Evolutionary conservation across 2,329 filamentous ascomycete species (phyloP).

Genomic region (Coniochaeta sp.): DNA sequence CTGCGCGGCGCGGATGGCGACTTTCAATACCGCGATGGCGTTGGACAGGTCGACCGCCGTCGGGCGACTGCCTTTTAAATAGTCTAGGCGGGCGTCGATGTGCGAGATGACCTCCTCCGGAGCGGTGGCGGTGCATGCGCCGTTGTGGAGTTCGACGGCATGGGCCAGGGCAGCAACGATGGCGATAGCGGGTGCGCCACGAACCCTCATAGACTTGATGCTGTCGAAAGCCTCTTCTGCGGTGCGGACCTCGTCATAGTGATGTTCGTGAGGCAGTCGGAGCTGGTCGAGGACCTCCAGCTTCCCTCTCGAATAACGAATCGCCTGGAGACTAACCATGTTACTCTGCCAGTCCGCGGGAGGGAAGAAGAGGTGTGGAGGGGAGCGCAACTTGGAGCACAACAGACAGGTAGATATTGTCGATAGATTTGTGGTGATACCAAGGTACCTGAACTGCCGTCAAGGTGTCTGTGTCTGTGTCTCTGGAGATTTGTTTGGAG

Average conservation of each 20-base stretch:
- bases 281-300: slow-evolving; percentile 78
- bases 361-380: too few relatives aligned
- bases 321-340: slow-evolving; percentile 64
- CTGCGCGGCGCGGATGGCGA: slow-evolving; percentile 45
- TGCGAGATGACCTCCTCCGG: slow-evolving; percentile 57
- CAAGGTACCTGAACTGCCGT: too few relatives aligned
- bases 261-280: slow-evolving; percentile 70
- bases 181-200: slow-evolving; percentile 89
- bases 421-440: too few relatives aligned
- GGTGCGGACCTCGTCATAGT: slow-evolving; percentile 66
- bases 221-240: slow-evolving; percentile 74
- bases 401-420: too few relatives aligned
- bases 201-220: slow-evolving; percentile 71
- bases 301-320: slow-evolving; percentile 65
- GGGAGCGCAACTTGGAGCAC: too few relatives aligned
- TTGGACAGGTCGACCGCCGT: slow-evolving; percentile 94
- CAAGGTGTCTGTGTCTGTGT: too few relatives aligned
- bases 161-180: slow-evolving; percentile 91
- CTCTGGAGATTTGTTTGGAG: not conserved
- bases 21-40: slow-evolving; percentile 74
- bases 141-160: slow-evolving; percentile 71
- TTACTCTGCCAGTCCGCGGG: not conserved
- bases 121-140: slow-evolving; percentile 36
- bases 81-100: slow-evolving; percentile 72
- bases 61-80: slow-evolving; percentile 80